Evolutionary conservation across 306 rosid genomes (phyloP), one percentile per base, ranked within the genome.

Genomic region (Psophocarpus tetragonolobus): DNA sequence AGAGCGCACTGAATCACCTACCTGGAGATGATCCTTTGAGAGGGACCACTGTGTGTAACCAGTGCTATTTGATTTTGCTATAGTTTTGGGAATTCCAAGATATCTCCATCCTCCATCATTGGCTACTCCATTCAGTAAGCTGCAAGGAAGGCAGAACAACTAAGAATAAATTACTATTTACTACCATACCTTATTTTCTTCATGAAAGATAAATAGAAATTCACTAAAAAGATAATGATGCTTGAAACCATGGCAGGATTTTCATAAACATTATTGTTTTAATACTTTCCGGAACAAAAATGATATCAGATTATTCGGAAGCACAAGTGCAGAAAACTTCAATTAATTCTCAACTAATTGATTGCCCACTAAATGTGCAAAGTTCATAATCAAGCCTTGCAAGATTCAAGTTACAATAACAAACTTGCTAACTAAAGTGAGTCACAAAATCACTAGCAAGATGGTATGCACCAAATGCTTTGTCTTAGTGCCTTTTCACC

Each of bases 1-100:
- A 27, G 98, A 94, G 39, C 98, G 92, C 75, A 94, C 98, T 32
- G 13, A 67, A 84, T 94, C 98, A 27, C 90, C 92, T 58, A 92
- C 98, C 85, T 83, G 92, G 39, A 92, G 94, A 60, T 68, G 89
- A 76, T 94, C 98, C 87, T 94, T 94, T 26, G 87, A 84, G 86
- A 92, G 92, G 82, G 84, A 83, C 98, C 98, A 94, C 76, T 87
- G 85, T 0, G 90, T 90, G 90, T 72, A 86, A 54, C 83, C 87
- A 20, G 86, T 84, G 80, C 87, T 85, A 58, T 84, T 83, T 6
- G 97, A 85, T 85, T 84, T 88, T 75, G 82, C 81, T 39, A 45
- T 50, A 77, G 77, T 82, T 77, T 77, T 79, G 81, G 53, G 8
- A 18, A 42, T 84, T 67, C 91, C 95, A 45, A 45, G 85, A 82